phyloP scores from a whole-genome alignment of 2,329 filamentous ascomycete genomes.

The Fusarium albosuccineum region DNA sequence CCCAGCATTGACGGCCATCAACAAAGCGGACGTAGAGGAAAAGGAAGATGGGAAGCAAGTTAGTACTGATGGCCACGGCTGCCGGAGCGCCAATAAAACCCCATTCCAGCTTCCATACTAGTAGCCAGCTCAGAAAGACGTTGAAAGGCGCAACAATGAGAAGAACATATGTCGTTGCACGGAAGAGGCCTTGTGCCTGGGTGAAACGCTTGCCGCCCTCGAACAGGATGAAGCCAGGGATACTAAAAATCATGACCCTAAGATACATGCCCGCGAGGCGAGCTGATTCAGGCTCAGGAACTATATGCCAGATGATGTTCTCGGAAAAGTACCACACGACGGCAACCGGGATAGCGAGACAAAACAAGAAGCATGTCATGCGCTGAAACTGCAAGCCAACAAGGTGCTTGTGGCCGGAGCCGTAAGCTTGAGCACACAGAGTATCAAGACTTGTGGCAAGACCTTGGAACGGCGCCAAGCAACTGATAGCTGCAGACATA shows the following conservation, averaged over 20 bases:
- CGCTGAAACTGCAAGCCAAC: slow-evolving; percentile 86
- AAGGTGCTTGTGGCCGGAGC: slow-evolving; percentile 88
- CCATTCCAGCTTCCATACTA: slow-evolving; percentile 78
- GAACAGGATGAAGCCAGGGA: slow-evolving; percentile 82
- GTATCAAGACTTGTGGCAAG: slow-evolving; percentile 92
- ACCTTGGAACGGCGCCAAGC: slow-evolving; percentile 83
- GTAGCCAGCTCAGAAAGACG: slow-evolving; percentile 80
- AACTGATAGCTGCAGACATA: slow-evolving; percentile 86
- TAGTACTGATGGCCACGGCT: slow-evolving; percentile 83
- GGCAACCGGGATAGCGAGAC: slow-evolving; percentile 78
- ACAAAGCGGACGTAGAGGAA: slow-evolving; percentile 83
- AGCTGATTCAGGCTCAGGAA: slow-evolving; percentile 70
- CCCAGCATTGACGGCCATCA: slow-evolving; percentile 84
- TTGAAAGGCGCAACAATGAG: slow-evolving; percentile 83
- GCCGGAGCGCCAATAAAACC: slow-evolving; percentile 86
- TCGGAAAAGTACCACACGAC: slow-evolving; percentile 79
- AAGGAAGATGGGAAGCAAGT: slow-evolving; percentile 80
- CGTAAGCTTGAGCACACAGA: slow-evolving; percentile 93
- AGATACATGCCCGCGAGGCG: slow-evolving; percentile 79
- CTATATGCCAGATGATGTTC: slow-evolving; percentile 66
- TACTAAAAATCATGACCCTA: slow-evolving; percentile 77
- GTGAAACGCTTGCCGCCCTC: slow-evolving; percentile 85
- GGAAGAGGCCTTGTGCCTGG: slow-evolving; percentile 86
- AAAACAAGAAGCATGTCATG: slow-evolving; percentile 83
- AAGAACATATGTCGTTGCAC: slow-evolving; percentile 81